Conservation (phyloP, 2,329 filamentous ascomycete species). For the Sporothrix pallida region DNA sequence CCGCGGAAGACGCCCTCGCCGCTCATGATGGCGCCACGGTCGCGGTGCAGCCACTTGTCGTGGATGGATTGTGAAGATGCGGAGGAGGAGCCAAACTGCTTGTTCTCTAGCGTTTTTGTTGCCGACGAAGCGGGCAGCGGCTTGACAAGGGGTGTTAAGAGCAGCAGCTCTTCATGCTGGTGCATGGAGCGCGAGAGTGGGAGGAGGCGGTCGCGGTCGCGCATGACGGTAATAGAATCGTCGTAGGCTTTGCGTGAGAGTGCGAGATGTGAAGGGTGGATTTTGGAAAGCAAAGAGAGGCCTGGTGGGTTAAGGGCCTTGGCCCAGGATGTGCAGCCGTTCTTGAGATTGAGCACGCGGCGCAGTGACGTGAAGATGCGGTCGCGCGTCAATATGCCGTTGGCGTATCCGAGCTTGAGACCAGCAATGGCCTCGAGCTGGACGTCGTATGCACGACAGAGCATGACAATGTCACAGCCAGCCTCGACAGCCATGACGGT, state of each 20-base stretch:
- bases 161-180: slow-evolving; percentile 83
- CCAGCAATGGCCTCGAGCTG: slow-evolving; percentile 92
- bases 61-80: slow-evolving; percentile 48
- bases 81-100: slow-evolving; percentile 38
- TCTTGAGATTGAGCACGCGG: slow-evolving; percentile 80
- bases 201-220: slow-evolving; percentile 84
- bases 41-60: slow-evolving; percentile 63
- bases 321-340: slow-evolving; percentile 85
- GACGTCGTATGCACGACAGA: slow-evolving; percentile 85
- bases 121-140: slow-evolving; percentile 88
- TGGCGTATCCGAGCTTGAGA: slow-evolving; percentile 86
- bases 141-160: slow-evolving; percentile 88
- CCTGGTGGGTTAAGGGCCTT: slow-evolving; percentile 88
- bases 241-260: slow-evolving; percentile 89
- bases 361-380: slow-evolving; percentile 80
- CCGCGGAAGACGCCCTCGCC: slow-evolving; percentile 93
- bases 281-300: slow-evolving; percentile 73
- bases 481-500: slow-evolving; percentile 98
- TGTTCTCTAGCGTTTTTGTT: slow-evolving; percentile 67
- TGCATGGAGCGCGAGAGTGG: slow-evolving; percentile 83
- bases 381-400: slow-evolving; percentile 82
- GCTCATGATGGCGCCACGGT: slow-evolving; percentile 75
- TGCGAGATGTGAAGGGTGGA: slow-evolving; percentile 81
- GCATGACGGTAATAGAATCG: slow-evolving; percentile 87
- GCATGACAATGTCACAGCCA: slow-evolving; percentile 87